These are phyloP conservation scores for Brassica carinata DNA, from an alignment of 345 rosid species.

Conservation along the genomic window DNA sequence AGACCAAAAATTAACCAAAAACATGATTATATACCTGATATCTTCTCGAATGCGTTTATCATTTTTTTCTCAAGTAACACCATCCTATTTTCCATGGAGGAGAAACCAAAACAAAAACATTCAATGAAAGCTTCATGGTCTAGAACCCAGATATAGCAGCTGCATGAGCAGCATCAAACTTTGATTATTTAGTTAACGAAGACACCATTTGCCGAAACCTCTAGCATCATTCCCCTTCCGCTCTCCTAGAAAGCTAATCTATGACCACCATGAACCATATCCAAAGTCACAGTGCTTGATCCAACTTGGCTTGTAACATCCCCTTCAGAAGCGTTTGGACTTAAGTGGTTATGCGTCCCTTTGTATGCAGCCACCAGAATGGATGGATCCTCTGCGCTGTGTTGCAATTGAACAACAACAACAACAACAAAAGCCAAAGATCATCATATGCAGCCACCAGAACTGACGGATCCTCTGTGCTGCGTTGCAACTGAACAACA, in stretches of 20 bases:
- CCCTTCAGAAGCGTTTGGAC: conserved; percentile 37
- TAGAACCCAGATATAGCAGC: conserved; percentile 71
- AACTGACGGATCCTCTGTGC: no score
- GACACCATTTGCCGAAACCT: no score
- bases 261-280: conserved; percentile 40
- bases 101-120: conserved; percentile 8
- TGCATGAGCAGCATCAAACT: not conserved
- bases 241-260: conserved; percentile 36
- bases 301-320: conserved; percentile 38
- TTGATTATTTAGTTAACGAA: no score
- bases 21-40: no score
- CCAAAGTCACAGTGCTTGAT: conserved; percentile 37
- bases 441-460: not conserved
- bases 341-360: not conserved
- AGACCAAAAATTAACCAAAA: no score
- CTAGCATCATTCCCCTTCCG: conserved; percentile 12
- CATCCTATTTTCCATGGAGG: not conserved
- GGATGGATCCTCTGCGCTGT: conserved; percentile 36
- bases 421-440: not conserved
- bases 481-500: no score
- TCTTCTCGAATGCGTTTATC: no score
- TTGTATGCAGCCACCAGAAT: conserved; percentile 22
- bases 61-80: no score
- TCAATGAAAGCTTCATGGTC: conserved; percentile 24
- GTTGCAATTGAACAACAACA: conserved; percentile 63